Percentiles rank a stretch among this genome's conserved stretches.
phyloP scores from a whole-genome alignment of 163 green algal genomes.

The Botryococcus braunii region DNA sequence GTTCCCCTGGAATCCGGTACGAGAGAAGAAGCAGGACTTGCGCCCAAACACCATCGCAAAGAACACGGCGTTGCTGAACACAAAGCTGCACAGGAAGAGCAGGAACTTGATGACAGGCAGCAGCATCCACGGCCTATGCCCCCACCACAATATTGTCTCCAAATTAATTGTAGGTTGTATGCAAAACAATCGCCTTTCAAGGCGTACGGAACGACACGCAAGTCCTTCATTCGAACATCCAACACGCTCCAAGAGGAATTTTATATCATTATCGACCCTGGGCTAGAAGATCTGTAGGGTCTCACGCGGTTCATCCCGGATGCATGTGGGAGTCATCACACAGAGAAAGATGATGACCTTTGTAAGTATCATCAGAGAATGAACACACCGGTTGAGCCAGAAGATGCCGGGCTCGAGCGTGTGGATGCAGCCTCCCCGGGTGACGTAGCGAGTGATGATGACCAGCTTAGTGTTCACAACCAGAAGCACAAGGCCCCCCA shows the following conservation, averaged over 20 bases:
- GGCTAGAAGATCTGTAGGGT: no score
- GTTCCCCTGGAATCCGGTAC: slow-evolving; percentile 10
- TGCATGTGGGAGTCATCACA: no score
- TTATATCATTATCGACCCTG: no score
- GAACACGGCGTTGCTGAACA: slow-evolving; percentile 23
- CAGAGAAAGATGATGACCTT: slow-evolving; percentile 6
- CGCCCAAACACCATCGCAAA: slow-evolving; percentile 19
- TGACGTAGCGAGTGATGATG: slow-evolving; percentile 23
- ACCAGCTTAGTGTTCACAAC: slow-evolving; percentile 19
- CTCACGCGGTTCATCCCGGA: no score
- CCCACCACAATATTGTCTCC: slow-evolving; percentile 38
- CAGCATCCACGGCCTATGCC: slow-evolving; percentile 24
- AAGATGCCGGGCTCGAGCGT: slow-evolving; percentile 4
- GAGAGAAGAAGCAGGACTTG: slow-evolving; percentile 18
- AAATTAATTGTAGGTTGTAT: no score
- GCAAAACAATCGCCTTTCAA: no score
- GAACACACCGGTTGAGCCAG: not conserved
- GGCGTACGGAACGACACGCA: no score
- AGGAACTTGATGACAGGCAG: slow-evolving; percentile 31
- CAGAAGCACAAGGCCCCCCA: slow-evolving; percentile 8
- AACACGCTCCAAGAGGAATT: not conserved
- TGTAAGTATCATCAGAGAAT: not conserved
- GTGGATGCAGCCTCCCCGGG: slow-evolving; percentile 10
- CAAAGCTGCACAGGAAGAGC: slow-evolving; percentile 34
- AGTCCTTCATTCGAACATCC: no score